phyloP scores from a whole-genome alignment of 176 grass and related monocot genomes.

The Thalia dealbata region DNA sequence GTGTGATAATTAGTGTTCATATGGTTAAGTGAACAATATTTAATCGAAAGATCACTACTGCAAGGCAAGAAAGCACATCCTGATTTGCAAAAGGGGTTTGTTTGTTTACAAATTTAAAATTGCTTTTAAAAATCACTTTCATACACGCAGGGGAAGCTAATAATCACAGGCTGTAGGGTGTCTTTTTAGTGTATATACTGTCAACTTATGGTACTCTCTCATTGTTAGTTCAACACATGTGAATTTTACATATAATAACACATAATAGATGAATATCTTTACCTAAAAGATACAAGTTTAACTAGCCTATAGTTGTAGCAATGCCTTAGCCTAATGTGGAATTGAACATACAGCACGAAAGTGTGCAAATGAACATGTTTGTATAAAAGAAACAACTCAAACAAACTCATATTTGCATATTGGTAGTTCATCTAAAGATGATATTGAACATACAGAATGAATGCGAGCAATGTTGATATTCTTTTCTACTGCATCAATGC shows the following conservation, averaged over 20 bases:
- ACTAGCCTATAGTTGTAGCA: background rate
- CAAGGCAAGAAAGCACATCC: too few species aligned
- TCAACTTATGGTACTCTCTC: background rate
- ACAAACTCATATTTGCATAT: background rate
- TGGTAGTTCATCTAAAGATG: background rate
- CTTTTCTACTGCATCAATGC: constrained; percentile 83
- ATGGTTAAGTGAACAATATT: too few species aligned
- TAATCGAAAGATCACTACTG: too few species aligned
- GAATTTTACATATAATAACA: too few species aligned
- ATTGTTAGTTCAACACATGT: background rate
- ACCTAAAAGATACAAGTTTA: background rate
- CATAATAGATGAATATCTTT: background rate
- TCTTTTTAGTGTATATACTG: background rate
- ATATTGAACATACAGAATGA: constrained; percentile 58
- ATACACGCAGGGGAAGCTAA: too few species aligned
- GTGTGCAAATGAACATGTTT: constrained; percentile 27
- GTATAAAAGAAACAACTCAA: background rate
- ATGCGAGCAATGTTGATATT: constrained; percentile 87
- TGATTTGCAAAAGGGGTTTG: too few species aligned
- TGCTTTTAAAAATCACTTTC: too few species aligned
- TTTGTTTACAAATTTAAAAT: too few species aligned
- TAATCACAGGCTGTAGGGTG: background rate
- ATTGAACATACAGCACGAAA: constrained; percentile 63
- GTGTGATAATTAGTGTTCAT: too few species aligned
- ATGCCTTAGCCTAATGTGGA: background rate